Evolutionary conservation across 2,329 filamentous ascomycete genomes (phyloP).

Genomic region (Zasmidium citrigriseum): DNA sequence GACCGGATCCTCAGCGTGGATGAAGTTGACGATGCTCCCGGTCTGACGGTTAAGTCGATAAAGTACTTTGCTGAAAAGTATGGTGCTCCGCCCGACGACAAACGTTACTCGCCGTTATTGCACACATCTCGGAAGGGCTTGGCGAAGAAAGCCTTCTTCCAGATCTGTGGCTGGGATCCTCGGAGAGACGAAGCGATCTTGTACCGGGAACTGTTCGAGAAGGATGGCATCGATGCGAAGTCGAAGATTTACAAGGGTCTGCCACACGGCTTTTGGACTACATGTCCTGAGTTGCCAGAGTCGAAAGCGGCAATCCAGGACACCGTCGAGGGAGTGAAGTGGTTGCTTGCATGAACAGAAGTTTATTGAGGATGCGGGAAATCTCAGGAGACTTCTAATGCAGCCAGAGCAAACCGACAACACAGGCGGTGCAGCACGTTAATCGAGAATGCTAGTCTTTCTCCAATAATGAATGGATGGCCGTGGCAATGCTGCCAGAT

Average conservation of each 20-base stretch:
- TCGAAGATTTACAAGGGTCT: conserved; percentile 5
- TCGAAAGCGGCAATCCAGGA: conserved; percentile 2
- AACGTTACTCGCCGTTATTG: conserved; percentile 3
- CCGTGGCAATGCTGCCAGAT: too few relatives aligned
- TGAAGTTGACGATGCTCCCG: conserved; percentile 9
- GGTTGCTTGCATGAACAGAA: conserved; percentile 11
- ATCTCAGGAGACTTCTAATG: too few relatives aligned
- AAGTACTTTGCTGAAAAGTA: conserved; percentile 10
- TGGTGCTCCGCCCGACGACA: conserved; percentile 3
- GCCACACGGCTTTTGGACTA: conserved; percentile 8
- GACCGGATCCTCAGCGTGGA: conserved; percentile 7
- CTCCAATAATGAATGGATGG: too few relatives aligned
- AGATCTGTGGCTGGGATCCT: conserved; percentile 14
- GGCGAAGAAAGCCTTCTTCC: conserved; percentile 8
- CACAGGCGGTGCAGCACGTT: too few relatives aligned
- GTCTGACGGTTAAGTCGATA: conserved; percentile 5
- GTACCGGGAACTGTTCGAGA: conserved; percentile 2
- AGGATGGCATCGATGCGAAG: conserved; percentile 4
- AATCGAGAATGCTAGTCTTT: too few relatives aligned
- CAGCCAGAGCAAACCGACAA: too few relatives aligned
- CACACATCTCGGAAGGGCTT: neutral
- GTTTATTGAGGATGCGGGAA: too few relatives aligned
- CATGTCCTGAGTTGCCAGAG: conserved; percentile 3
- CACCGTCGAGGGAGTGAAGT: conserved; percentile 8
- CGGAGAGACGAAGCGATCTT: neutral